Conservation (phyloP, 2,329 filamentous ascomycete species). For the Monosporascus cannonballus region DNA sequence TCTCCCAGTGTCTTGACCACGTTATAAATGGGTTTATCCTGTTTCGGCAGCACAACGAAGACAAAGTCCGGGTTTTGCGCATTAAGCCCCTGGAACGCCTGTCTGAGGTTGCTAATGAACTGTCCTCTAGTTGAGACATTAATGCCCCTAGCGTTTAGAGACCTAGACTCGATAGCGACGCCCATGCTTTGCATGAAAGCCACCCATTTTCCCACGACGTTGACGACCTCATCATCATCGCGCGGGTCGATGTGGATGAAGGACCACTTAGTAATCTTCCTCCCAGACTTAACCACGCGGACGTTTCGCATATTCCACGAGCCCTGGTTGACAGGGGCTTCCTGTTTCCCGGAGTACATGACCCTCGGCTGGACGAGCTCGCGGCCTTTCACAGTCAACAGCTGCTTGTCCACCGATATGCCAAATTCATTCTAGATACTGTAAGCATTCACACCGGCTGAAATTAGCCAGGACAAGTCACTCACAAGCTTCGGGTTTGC, state of each 20-base stretch:
- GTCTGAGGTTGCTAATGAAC: conserved; percentile 19
- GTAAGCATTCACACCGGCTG: neutral
- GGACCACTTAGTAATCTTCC: conserved; percentile 42
- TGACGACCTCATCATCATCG: conserved; percentile 2
- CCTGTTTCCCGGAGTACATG: conserved; percentile 41
- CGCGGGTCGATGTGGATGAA: conserved; percentile 35
- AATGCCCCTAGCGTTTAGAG: conserved; percentile 4
- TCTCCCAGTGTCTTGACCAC: conserved; percentile 65
- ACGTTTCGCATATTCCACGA: conserved; percentile 61
- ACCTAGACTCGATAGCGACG: conserved; percentile 28
- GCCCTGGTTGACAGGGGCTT: conserved; percentile 29
- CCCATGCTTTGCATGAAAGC: conserved; percentile 33
- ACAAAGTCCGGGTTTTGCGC: conserved; percentile 40
- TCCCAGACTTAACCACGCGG: conserved; percentile 48
- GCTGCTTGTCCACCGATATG: conserved; percentile 50
- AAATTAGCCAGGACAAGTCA: neutral
- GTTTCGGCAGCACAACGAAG: conserved; percentile 52
- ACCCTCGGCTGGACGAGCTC: conserved; percentile 58
- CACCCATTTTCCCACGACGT: conserved; percentile 28
- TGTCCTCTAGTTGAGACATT: conserved; percentile 4
- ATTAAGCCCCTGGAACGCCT: conserved; percentile 26
- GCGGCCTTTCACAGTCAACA: conserved; percentile 69
- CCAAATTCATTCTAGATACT: conserved; percentile 45
- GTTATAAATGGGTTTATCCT: conserved; percentile 51
- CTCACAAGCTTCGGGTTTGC: conserved; percentile 39